These are phyloP conservation scores for Microcos paniculata DNA, from an alignment of 345 rosid species.

Conservation along the genomic window DNA sequence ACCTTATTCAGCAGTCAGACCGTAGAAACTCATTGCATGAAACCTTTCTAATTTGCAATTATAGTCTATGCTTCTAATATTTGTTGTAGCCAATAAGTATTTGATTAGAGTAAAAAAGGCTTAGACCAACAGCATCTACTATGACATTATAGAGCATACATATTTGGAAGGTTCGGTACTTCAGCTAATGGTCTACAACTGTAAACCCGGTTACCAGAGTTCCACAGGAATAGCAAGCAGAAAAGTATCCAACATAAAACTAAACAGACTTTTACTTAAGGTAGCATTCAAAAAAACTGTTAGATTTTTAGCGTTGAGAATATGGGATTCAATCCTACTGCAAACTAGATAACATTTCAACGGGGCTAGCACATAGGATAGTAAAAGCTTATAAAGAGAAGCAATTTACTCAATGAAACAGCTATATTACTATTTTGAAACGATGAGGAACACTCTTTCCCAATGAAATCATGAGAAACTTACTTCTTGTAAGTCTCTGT, in stretches of 20 bases:
- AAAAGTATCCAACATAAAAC: neutral
- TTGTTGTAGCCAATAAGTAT: neutral
- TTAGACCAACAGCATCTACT: neutral
- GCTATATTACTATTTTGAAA: neutral
- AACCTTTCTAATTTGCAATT: neutral
- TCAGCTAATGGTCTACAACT: neutral
- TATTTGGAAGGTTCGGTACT: neutral
- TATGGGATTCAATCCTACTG: neutral
- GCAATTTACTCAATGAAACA: neutral
- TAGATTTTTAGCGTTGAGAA: neutral
- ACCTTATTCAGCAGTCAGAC: conserved; percentile 6
- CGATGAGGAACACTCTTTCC: neutral
- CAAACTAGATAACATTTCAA: neutral
- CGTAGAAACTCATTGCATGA: neutral
- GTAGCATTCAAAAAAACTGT: neutral
- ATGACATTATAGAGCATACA: neutral
- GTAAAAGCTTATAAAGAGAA: conserved; percentile 1
- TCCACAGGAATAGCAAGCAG: neutral
- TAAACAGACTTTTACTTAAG: neutral
- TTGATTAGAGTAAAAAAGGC: neutral
- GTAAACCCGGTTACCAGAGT: neutral
- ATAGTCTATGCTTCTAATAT: neutral
- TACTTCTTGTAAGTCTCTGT: neutral
- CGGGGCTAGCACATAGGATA: neutral
- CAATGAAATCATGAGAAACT: neutral